Conservation (phyloP, 495 filamentous ascomycete species). For the Hypoxylon fragiforme region DNA sequence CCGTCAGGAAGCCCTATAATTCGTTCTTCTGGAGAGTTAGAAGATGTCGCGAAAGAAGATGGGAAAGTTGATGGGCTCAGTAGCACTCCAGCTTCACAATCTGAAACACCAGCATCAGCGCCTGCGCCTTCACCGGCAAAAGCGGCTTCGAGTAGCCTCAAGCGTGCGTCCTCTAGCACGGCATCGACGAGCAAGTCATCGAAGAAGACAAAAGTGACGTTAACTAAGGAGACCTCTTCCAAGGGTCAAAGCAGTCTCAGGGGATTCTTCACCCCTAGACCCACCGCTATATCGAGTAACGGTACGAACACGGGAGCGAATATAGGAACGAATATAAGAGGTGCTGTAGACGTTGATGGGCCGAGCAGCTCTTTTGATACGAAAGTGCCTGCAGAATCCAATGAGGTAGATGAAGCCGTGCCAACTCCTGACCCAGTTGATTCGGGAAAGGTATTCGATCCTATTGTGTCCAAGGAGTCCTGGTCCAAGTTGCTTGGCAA, state of each 20-base stretch:
- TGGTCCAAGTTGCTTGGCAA: slow-evolving; percentile 87
- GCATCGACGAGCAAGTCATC: slow-evolving; percentile 35
- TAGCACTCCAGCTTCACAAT: slow-evolving; percentile 16
- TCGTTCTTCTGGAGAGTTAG: not conserved
- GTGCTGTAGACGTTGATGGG: too few species aligned
- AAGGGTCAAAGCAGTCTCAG: slow-evolving; percentile 75
- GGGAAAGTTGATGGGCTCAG: too few species aligned
- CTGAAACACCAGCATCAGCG: slow-evolving; percentile 14
- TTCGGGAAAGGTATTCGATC: slow-evolving; percentile 60
- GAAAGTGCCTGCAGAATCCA: slow-evolving; percentile 2
- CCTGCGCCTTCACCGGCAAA: slow-evolving; percentile 28
- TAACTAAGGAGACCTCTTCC: slow-evolving; percentile 39
- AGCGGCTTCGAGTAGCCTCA: slow-evolving; percentile 27
- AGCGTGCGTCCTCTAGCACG: slow-evolving; percentile 39
- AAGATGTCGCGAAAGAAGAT: too few species aligned
- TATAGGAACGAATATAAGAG: slow-evolving; percentile 2
- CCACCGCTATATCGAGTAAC: slow-evolving; percentile 8
- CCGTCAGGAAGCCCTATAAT: slow-evolving; percentile 8
- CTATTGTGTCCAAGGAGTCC: slow-evolving; percentile 74
- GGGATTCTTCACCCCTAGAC: slow-evolving; percentile 79
- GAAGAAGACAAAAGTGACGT: slow-evolving; percentile 45
- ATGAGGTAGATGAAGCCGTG: not conserved
- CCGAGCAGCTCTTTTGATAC: slow-evolving; percentile 22
- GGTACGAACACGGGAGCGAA: not conserved
- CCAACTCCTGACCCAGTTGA: not conserved